Percentiles rank a stretch among this genome's conserved stretches.
These are phyloP conservation scores for Diutina neorugosa DNA, from an alignment of 1,139 yeast species.

Conservation along the genomic window DNA sequence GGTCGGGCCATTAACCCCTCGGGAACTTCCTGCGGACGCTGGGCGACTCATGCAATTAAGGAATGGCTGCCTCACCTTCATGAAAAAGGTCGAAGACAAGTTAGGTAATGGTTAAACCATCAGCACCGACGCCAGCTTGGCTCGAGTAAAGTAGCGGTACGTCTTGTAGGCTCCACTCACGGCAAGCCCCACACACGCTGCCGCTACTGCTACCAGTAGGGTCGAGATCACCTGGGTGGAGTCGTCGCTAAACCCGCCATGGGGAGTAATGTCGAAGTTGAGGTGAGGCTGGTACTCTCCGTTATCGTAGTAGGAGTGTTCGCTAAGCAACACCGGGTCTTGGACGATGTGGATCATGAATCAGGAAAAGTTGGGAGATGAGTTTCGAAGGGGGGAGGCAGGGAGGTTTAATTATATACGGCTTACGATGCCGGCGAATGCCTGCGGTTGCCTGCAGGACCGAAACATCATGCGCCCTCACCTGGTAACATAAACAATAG, in stretches of 20 bases:
- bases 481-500: neutral
- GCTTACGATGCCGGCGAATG: neutral
- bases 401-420: neutral
- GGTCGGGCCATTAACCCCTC: neutral
- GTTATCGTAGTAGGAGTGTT: conserved; percentile 1
- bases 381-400: neutral
- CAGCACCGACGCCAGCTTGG: neutral
- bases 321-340: conserved; percentile 1
- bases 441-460: neutral
- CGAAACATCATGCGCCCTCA: neutral
- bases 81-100: neutral
- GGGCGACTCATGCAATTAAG: neutral
- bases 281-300: conserved; percentile 1
- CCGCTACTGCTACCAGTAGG: neutral
- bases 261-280: neutral
- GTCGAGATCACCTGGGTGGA: neutral
- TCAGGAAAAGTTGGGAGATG: neutral
- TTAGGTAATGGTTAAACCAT: neutral
- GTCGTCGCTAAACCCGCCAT: neutral
- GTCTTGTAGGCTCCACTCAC: neutral
- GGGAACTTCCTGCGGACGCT: neutral
- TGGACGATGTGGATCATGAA: neutral
- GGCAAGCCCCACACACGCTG: neutral
- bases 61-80: neutral
- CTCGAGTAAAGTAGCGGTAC: neutral